These are phyloP conservation scores for Yamadazyma jaroonii DNA, from an alignment of 1,139 yeast species.

Conservation along the genomic window DNA sequence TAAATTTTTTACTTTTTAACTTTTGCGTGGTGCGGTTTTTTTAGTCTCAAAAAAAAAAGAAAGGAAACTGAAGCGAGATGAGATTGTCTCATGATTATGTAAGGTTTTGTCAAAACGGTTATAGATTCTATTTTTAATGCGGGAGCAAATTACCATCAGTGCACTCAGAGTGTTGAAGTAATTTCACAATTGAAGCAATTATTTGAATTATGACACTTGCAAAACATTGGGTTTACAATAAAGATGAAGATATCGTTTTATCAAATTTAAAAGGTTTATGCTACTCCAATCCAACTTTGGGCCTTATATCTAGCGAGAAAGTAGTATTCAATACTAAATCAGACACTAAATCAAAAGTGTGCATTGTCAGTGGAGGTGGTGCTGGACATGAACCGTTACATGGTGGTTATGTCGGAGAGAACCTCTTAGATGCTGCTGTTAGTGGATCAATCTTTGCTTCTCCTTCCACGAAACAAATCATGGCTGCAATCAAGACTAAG, in stretches of 20 bases:
- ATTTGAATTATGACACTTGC: constrained; percentile 12
- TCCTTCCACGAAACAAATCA: constrained; percentile 85
- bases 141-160: too few relatives aligned
- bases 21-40: constrained; percentile 3
- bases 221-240: constrained; percentile 52
- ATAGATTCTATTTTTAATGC: too few relatives aligned
- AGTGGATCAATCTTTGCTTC: constrained; percentile 89
- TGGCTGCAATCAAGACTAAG: constrained; percentile 66
- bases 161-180: neutral
- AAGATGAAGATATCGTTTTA: constrained; percentile 56
- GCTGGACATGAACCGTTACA: constrained; percentile 95
- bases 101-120: constrained; percentile 1
- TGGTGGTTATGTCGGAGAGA: constrained; percentile 85
- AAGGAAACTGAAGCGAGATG: constrained; percentile 7
- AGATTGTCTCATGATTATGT: constrained; percentile 2
- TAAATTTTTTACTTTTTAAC: neutral
- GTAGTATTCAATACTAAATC: constrained; percentile 53
- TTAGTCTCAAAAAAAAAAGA: neutral
- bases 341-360: constrained; percentile 49
- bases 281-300: constrained; percentile 63
- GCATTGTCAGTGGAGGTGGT: constrained; percentile 88
- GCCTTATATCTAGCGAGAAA: constrained; percentile 63
- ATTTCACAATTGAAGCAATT: neutral
- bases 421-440: constrained; percentile 82
- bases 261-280: constrained; percentile 67